These are phyloP conservation scores for Tylopilus orsonianus DNA, from an alignment of 1,284 basidiomycete genomes.

Conservation along the genomic window DNA sequence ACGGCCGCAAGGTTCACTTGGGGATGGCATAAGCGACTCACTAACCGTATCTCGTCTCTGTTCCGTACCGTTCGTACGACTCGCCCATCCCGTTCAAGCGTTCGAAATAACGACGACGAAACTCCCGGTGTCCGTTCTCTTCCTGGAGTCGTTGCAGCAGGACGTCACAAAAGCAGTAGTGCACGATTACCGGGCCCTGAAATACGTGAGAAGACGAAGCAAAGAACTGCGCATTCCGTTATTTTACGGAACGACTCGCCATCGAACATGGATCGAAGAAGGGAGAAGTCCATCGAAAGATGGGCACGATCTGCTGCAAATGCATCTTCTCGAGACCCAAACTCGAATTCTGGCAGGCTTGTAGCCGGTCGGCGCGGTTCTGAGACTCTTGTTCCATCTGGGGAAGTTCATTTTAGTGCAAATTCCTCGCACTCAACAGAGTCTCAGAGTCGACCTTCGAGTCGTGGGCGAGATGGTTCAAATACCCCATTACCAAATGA, in stretches of 20 bases:
- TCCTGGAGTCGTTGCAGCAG: constrained; percentile 16
- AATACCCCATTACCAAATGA: constrained; percentile 22
- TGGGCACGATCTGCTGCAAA: constrained; percentile 34
- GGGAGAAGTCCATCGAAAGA: constrained; percentile 36
- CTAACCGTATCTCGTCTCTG: constrained; percentile 46
- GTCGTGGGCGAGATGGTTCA: constrained; percentile 23
- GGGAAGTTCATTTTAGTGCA: constrained; percentile 11
- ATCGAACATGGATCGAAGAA: constrained; percentile 23
- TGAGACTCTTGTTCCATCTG: constrained; percentile 12
- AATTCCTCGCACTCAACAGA: constrained; percentile 19
- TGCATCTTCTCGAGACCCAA: constrained; percentile 19
- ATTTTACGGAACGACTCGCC: constrained; percentile 23
- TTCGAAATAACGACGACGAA: constrained; percentile 27
- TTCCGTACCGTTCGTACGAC: constrained; percentile 43
- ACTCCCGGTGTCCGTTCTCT: constrained; percentile 35
- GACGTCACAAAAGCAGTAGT: constrained; percentile 25
- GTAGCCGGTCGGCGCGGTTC: constrained; percentile 18
- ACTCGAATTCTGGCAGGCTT: constrained; percentile 13
- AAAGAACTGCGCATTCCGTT: constrained; percentile 19
- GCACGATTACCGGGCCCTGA: constrained; percentile 13
- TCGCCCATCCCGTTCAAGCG: constrained; percentile 36
- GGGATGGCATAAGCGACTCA: constrained; percentile 48
- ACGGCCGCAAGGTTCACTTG: constrained; percentile 56
- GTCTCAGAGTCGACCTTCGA: constrained; percentile 27
- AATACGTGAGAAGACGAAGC: constrained; percentile 21